Conservation (phyloP, 352 stramenopile species). For the Globisporangium perplexum region DNA sequence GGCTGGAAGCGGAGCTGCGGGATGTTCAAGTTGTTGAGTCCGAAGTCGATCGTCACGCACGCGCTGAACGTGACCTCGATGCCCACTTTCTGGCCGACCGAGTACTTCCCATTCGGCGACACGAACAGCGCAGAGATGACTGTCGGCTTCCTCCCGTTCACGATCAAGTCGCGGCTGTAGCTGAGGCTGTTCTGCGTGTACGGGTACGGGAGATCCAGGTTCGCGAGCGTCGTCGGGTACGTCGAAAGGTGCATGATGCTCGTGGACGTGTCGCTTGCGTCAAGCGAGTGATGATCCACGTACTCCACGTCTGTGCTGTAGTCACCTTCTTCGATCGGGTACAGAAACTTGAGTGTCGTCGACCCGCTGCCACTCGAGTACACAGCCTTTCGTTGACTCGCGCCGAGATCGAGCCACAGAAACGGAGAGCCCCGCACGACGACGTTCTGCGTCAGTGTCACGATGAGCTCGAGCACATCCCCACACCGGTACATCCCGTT, state of each 20-base stretch:
- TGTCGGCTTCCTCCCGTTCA: conserved; percentile 64
- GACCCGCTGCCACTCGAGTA: conserved; percentile 54
- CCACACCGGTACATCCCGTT: conserved; percentile 60
- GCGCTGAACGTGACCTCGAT: conserved; percentile 64
- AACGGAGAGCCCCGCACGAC: conserved; percentile 55
- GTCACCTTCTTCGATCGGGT: conserved; percentile 62
- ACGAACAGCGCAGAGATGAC: conserved; percentile 48
- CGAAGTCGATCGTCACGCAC: conserved; percentile 46
- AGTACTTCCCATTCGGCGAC: conserved; percentile 57
- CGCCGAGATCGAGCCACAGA: conserved; percentile 64
- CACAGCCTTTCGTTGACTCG: conserved; percentile 33
- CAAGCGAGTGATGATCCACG: conserved; percentile 77
- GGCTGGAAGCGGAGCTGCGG: conserved; percentile 56
- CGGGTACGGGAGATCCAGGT: conserved; percentile 64
- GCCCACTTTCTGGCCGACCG: conserved; percentile 45
- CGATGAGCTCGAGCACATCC: conserved; percentile 50
- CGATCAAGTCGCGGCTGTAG: conserved; percentile 58
- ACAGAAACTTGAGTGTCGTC: conserved; percentile 51
- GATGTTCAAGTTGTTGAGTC: conserved; percentile 16
- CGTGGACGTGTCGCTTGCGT: conserved; percentile 39
- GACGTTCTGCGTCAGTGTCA: conserved; percentile 69
- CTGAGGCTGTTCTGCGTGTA: conserved; percentile 59
- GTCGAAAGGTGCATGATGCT: conserved; percentile 57
- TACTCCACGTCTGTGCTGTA: conserved; percentile 77
- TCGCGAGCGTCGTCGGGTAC: conserved; percentile 57